Base-by-base conservation (phyloP, 306 rosid species). In the Cicer bijugum region DNA sequence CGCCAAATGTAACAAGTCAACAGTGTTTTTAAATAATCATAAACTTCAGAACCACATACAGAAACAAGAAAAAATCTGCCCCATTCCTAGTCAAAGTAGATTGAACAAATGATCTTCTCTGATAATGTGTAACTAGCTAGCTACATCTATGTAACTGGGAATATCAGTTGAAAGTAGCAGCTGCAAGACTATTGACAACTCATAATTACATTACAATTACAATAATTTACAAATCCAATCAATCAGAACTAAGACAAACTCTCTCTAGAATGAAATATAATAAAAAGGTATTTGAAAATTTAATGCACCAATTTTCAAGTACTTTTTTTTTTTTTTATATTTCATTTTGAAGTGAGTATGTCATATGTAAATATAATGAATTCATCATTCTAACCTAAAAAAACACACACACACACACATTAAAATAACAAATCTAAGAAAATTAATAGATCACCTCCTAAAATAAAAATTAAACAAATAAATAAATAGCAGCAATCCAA, bases 11-110 rank as follows among this genome's bases (percentile, higher is more conserved):
- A 77, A 60, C 11, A 69, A 19, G 12, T 16, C 52, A 15, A 45
- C 51, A 8, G n/a, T 12, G 6, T 9, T 15, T 39, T 9, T 1
- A 15, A 52, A 62, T 9, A 47, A 8, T 71, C 35, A 64, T 43
- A 60, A 69, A 6, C 33, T 6, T 71, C 35, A 64, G 43, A 75
- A 64, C 48, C 14, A 47, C 11, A 68, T 9, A 15, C 37, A 74
- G 63, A 67, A 45, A 65, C 40, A 70, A 65, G 28, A 51, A 65
- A 28, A 69, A 52, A 12, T 8, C 46, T 28, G n/a, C 11, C 23
- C 16, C 51, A 23, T 53, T 47, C 8, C 66, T 11, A 53, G 59
- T 33, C 63, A 62, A 60, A 48, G 38, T 5, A 60, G 33, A 66
- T 72, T 9, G 51, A 58, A 23, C 7, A 17, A 62, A 33, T 16